phyloP scores from a whole-genome alignment of 768 basidiomycete species.

The Mycena indigotica region DNA sequence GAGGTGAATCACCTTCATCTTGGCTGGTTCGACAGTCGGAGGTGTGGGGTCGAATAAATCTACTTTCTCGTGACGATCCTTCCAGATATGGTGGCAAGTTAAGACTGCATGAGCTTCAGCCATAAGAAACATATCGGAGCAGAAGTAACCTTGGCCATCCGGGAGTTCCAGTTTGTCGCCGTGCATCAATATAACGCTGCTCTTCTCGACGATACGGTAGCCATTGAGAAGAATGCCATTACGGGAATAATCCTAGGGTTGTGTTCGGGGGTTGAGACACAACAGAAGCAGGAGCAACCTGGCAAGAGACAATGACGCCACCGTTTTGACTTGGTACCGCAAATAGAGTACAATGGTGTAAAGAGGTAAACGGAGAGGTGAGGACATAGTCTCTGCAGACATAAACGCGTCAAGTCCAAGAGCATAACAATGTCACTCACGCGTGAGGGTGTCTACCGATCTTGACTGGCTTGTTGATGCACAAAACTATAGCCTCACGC shows the following conservation, averaged over 20 bases:
- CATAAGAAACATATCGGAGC: constrained; percentile 3
- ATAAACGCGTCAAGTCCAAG: neutral
- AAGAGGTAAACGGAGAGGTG: constrained; percentile 2
- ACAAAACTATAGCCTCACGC: neutral
- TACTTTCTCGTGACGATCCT: constrained; percentile 52
- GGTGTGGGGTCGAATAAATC: constrained; percentile 65
- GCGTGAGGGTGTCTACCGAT: neutral
- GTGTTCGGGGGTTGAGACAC: too few species aligned
- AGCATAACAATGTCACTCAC: neutral
- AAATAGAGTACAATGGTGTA: constrained; percentile 10
- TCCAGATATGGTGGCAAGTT: constrained; percentile 62
- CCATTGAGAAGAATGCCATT: constrained; percentile 77
- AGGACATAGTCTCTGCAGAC: constrained; percentile 1
- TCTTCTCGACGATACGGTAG: constrained; percentile 59
- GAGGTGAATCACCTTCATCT: constrained; percentile 12
- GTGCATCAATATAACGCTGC: constrained; percentile 74
- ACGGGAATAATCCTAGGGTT: constrained; percentile 74
- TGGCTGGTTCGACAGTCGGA: constrained; percentile 60
- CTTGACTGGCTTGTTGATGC: neutral
- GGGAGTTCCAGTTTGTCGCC: constrained; percentile 73
- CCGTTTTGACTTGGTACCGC: constrained; percentile 74
- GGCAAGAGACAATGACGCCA: constrained; percentile 77
- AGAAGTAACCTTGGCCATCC: constrained; percentile 67
- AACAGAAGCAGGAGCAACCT: too few species aligned
- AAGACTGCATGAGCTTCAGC: constrained; percentile 49